Evolutionary conservation across 164 flowering plant genomes (phyloP), one percentile per base, ranked within the genome.

Genomic region (Macadamia integrifolia): DNA sequence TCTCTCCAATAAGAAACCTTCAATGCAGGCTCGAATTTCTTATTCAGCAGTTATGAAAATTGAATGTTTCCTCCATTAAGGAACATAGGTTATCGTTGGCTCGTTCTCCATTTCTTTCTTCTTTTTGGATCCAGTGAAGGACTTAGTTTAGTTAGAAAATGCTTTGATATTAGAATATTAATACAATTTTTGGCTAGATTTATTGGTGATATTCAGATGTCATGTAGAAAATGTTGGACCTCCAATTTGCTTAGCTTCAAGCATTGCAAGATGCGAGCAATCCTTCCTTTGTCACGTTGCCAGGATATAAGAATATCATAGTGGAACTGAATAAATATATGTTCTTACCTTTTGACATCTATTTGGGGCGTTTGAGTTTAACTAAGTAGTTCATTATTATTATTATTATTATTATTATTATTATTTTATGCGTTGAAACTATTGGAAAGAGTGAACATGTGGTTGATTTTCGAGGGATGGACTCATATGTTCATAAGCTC

Each of bases 251-350:
- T 9, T 76, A 76, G 57, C 76, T 76, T 69, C 74, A 72, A 29
- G 52, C 66, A 49, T 65, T 76, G 14, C 76, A 76, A 70, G 79
- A 73, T 66, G 74, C 44, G 29, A 63, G 65, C 40, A 69, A 70
- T 58, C 79, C 79, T 57, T 66, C 62, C 1, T 76, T 76, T 69
- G 72, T 76, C 18, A 76, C 63, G 72, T 66, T 73, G 74, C 18
- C 63, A 69, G 9, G 79, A 76, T 43, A 57, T 11, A 66, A 69
- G 15, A 66, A 66, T 32, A 76, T 69, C 52, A 57, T 76, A 32
- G 17, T 57, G 17, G 79, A 78, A 31, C 60, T 78, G 58, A 61
- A 49, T 56, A 64, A 66, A 62, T 15, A 56, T 14, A 66, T 78
- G 80, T 78, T 74, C 60, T 48, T 65, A 42, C 13, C 14, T 29